These are phyloP conservation scores for Lumnitzera racemosa DNA, from an alignment of 345 rosid genomes.

Conservation along the genomic window DNA sequence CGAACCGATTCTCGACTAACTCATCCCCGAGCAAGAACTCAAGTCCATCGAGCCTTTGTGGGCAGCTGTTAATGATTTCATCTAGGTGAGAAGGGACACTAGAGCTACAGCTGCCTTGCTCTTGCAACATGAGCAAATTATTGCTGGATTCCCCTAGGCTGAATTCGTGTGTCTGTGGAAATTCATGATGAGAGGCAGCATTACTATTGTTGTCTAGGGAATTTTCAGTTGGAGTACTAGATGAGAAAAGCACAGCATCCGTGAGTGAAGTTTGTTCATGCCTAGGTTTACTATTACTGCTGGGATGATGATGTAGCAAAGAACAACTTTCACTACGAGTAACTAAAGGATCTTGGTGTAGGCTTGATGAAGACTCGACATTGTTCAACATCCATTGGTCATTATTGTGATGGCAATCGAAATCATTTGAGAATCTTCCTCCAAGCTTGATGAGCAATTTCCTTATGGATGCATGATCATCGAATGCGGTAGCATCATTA, in stretches of 20 bases:
- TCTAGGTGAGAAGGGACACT: too few relatives aligned
- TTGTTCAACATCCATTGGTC: not conserved
- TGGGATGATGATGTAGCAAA: conserved; percentile 7
- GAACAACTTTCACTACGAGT: not conserved
- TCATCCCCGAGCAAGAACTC: conserved; percentile 36
- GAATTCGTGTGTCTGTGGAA: conserved; percentile 12
- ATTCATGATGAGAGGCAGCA: not conserved
- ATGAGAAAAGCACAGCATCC: too few relatives aligned
- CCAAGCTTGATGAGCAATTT: conserved; percentile 55
- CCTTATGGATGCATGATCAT: conserved; percentile 40
- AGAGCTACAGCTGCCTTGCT: conserved; percentile 9
- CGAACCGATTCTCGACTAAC: conserved; percentile 1
- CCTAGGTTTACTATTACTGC: not conserved
- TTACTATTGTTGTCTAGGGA: too few relatives aligned
- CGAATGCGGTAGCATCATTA: conserved; percentile 8
- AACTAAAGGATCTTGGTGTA: conserved; percentile 11
- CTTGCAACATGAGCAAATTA: conserved; percentile 19
- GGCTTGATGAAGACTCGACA: not conserved
- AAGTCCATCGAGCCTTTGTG: conserved; percentile 31
- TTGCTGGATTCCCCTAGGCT: conserved; percentile 9
- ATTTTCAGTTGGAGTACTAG: too few relatives aligned
- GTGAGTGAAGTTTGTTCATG: not conserved
- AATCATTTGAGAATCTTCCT: conserved; percentile 31
- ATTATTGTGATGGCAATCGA: conserved; percentile 1
- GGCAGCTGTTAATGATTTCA: conserved; percentile 14